Percentiles rank a stretch among this genome's conserved stretches.
Conservation (phyloP, 345 rosid species). For the Kernera saxatilis region DNA sequence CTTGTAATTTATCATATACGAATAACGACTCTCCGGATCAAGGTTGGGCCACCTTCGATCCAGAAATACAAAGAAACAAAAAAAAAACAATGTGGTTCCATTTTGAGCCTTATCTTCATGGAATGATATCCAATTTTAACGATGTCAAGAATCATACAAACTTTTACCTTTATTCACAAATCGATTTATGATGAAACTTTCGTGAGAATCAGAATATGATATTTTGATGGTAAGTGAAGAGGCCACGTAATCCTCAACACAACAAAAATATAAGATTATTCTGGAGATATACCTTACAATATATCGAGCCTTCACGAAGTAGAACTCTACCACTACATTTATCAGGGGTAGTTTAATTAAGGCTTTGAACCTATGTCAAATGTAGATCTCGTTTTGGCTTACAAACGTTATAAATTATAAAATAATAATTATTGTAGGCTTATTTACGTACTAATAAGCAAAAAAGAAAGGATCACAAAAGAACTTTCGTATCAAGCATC, state of each 20-base stretch:
- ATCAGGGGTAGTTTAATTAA: no score
- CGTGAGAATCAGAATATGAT: background rate
- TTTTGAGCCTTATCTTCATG: conserved; percentile 17
- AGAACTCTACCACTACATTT: background rate
- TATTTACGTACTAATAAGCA: background rate
- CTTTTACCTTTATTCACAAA: conserved; percentile 6
- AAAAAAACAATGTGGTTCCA: background rate
- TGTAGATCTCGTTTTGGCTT: background rate
- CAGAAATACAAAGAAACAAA: background rate
- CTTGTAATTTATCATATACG: background rate
- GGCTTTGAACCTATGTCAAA: background rate
- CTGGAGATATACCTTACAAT: conserved; percentile 12
- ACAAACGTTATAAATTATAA: background rate
- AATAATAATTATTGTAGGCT: background rate
- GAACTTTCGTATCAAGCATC: background rate
- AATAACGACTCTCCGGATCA: conserved; percentile 14
- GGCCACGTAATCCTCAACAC: conserved; percentile 18
- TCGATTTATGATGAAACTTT: background rate
- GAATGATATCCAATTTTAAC: conserved; percentile 14
- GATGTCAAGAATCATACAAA: background rate
- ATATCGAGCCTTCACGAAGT: conserved; percentile 23
- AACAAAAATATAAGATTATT: background rate
- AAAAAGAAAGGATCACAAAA: background rate
- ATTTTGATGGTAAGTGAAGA: background rate
- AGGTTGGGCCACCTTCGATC: conserved; percentile 3